These are phyloP conservation scores for Colletotrichum truncatum DNA, from an alignment of 2,329 filamentous ascomycete species.

Conservation along the genomic window DNA sequence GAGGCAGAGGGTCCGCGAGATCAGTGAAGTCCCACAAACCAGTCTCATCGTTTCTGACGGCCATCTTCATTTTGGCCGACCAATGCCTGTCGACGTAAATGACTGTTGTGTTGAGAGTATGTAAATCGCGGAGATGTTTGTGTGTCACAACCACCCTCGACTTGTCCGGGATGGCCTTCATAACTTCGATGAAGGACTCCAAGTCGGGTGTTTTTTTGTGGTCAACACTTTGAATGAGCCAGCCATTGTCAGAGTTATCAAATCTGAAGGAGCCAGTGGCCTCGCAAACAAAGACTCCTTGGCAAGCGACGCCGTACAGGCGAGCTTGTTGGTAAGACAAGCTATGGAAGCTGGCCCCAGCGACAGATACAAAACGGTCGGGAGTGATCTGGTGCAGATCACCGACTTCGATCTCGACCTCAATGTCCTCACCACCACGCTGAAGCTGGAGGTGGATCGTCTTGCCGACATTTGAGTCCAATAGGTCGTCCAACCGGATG, in stretches of 20 bases:
- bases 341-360: slow-evolving; percentile 94
- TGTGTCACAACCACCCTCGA: slow-evolving; percentile 93
- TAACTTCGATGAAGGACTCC: slow-evolving; percentile 88
- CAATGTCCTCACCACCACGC: slow-evolving; percentile 86
- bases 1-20: slow-evolving; percentile 81
- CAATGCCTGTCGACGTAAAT: slow-evolving; percentile 95
- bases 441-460: slow-evolving; percentile 86
- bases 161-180: slow-evolving; percentile 84
- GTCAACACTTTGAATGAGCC: slow-evolving; percentile 92
- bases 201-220: slow-evolving; percentile 91
- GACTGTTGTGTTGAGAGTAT: slow-evolving; percentile 93
- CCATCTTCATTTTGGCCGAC: slow-evolving; percentile 93
- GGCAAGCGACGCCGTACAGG: slow-evolving; percentile 89
- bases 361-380: slow-evolving; percentile 93
- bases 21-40: slow-evolving; percentile 96
- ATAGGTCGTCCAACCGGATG: slow-evolving; percentile 86
- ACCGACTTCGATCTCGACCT: slow-evolving; percentile 85
- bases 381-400: slow-evolving; percentile 95
- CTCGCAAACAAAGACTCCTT: slow-evolving; percentile 95
- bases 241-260: slow-evolving; percentile 89
- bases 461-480: slow-evolving; percentile 86
- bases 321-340: slow-evolving; percentile 98
- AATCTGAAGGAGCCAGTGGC: slow-evolving; percentile 95
- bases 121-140: slow-evolving; percentile 92
- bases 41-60: slow-evolving; percentile 86